Evolutionary conservation across 495 filamentous ascomycete genomes (phyloP).

Genomic region (Trichoderma gamsii): DNA sequence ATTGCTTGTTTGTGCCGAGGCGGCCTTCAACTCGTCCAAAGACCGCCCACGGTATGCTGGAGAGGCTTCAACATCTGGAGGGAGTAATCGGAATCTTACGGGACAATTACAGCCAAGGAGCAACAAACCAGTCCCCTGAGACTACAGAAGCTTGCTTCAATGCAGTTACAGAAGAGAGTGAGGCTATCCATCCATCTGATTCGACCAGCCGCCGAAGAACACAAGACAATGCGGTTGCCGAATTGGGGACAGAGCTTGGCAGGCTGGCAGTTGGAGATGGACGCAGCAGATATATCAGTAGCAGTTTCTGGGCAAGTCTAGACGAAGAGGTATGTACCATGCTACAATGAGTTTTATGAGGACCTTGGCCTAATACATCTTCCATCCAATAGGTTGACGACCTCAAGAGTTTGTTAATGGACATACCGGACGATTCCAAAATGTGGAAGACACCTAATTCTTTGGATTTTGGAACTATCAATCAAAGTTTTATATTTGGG

Average conservation of each 20-base stretch:
- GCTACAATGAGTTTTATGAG: not conserved
- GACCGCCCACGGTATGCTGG: not conserved
- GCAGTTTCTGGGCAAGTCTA: slow-evolving; percentile 78
- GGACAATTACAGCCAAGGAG: not conserved
- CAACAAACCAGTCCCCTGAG: not conserved
- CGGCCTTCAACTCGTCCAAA: not conserved
- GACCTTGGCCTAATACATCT: slow-evolving; percentile 3
- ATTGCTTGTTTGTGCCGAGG: slow-evolving; percentile 58
- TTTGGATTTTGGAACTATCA: not conserved
- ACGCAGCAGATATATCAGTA: slow-evolving; percentile 78
- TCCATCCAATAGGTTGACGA: not conserved
- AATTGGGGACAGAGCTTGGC: slow-evolving; percentile 25
- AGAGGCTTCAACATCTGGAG: slow-evolving; percentile 3
- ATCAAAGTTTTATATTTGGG: slow-evolving; percentile 59
- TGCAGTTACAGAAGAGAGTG: not conserved
- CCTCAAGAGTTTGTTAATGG: not conserved
- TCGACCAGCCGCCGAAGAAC: slow-evolving; percentile 23
- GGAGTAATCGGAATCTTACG: not conserved
- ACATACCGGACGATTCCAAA: slow-evolving; percentile 38
- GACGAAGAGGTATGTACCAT: slow-evolving; percentile 68
- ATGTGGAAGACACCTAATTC: not conserved
- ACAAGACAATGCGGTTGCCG: slow-evolving; percentile 38
- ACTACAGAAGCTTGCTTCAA: not conserved
- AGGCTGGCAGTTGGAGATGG: slow-evolving; percentile 34
- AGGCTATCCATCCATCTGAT: not conserved